These are phyloP conservation scores for Plasmodium relictum DNA, from an alignment of 169 alveolate genomes.

Conservation along the genomic window DNA sequence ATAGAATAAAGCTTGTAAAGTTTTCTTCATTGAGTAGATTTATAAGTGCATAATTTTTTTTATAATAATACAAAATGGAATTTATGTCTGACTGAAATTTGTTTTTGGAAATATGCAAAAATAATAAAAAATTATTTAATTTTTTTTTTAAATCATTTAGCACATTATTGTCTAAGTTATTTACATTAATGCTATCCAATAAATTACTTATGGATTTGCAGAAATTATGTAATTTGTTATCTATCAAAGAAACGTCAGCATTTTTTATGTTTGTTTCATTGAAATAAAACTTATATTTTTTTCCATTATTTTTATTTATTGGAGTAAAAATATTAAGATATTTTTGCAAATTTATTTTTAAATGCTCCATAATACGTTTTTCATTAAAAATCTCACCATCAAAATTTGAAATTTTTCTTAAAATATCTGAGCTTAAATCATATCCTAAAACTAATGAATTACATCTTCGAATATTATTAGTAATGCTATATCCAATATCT, in stretches of 20 bases:
- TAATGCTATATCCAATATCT: slow-evolving; percentile 37
- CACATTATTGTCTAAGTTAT: background rate
- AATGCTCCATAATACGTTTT: slow-evolving; percentile 20
- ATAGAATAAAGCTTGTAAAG: background rate
- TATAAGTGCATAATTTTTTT: background rate
- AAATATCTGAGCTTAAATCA: slow-evolving; percentile 26
- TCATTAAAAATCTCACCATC: slow-evolving; percentile 45
- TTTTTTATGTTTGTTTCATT: slow-evolving; percentile 38
- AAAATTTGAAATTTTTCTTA: slow-evolving; percentile 32
- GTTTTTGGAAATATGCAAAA: slow-evolving; percentile 22
- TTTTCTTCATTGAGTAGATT: slow-evolving; percentile 8
- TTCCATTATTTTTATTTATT: slow-evolving; percentile 51
- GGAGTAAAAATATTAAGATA: slow-evolving; percentile 34
- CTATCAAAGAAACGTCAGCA: background rate
- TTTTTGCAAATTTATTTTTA: slow-evolving; percentile 27
- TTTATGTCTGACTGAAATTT: slow-evolving; percentile 26
- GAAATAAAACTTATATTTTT: slow-evolving; percentile 16
- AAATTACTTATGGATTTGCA: slow-evolving; percentile 18
- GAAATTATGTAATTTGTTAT: slow-evolving; percentile 18
- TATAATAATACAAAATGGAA: slow-evolving; percentile 10
- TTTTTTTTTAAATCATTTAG: slow-evolving; percentile 9
- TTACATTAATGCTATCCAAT: background rate
- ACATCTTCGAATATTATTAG: slow-evolving; percentile 36
- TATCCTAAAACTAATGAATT: slow-evolving; percentile 42
- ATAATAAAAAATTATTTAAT: slow-evolving; percentile 30